Conservation (phyloP, 2,329 filamentous ascomycete species). For the Phyllosticta citrichinensis region DNA sequence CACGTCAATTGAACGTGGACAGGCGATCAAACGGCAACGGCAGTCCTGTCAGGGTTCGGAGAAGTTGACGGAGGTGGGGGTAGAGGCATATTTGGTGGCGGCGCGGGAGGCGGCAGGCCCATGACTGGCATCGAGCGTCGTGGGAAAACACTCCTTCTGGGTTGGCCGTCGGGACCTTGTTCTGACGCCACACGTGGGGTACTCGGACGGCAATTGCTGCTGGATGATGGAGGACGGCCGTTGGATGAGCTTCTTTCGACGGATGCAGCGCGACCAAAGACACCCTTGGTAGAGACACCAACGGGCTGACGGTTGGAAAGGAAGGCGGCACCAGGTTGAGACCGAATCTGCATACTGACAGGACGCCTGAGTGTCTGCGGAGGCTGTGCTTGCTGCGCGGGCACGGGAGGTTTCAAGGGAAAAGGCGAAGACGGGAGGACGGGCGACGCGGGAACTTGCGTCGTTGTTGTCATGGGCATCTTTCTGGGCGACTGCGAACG, state of each 20-base stretch:
- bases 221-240: not conserved
- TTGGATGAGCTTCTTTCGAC: not conserved
- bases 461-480: not conserved
- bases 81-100: slow-evolving; percentile 36
- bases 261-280: not conserved
- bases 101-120: slow-evolving; percentile 35
- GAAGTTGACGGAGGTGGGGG: slow-evolving; percentile 26
- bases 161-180: not conserved
- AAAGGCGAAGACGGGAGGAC: not conserved
- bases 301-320: slow-evolving; percentile 26
- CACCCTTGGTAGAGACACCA: slow-evolving; percentile 3
- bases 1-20: not conserved
- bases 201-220: not conserved
- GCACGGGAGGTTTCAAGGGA: not conserved
- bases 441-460: not conserved
- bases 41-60: not conserved
- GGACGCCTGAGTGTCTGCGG: slow-evolving; percentile 29
- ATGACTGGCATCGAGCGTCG: slow-evolving; percentile 29
- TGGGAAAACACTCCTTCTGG: slow-evolving; percentile 14
- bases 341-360: slow-evolving; percentile 34
- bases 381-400: not conserved
- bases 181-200: not conserved
- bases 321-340: slow-evolving; percentile 32
- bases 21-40: not conserved
- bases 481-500: not conserved